Conservation (phyloP, 257 asterid genomes). For the Scutellaria minor region DNA sequence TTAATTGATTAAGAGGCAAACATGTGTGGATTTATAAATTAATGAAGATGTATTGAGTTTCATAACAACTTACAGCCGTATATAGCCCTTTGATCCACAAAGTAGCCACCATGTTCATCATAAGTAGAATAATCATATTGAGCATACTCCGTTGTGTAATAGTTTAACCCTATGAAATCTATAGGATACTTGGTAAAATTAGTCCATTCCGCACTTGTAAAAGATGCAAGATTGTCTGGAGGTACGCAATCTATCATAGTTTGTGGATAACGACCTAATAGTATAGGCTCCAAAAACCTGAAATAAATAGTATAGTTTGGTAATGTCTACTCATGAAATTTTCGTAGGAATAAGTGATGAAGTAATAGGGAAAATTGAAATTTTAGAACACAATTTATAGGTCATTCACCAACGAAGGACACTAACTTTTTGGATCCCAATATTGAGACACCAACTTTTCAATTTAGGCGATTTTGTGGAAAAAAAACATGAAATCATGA, state of each 20-base stretch:
- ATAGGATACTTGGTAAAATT: conserved; percentile 13
- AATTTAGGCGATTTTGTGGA: too few species aligned
- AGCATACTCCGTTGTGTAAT: conserved; percentile 36
- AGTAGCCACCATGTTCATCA: conserved; percentile 22
- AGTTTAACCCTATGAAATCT: conserved; percentile 43
- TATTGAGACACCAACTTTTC: too few species aligned
- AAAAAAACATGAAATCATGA: too few species aligned
- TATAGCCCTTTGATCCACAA: conserved; percentile 1
- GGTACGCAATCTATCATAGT: conserved; percentile 30
- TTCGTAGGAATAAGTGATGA: too few species aligned
- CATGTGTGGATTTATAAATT: too few species aligned
- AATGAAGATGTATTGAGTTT: too few species aligned
- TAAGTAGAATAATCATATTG: neutral
- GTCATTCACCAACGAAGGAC: too few species aligned
- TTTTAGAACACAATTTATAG: too few species aligned
- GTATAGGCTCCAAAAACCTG: conserved; percentile 38
- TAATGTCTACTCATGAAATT: too few species aligned
- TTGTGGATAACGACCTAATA: conserved; percentile 35
- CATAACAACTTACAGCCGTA: neutral
- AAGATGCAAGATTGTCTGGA: conserved; percentile 18
- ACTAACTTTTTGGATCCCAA: too few species aligned
- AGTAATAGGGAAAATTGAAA: too few species aligned
- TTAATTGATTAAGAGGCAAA: too few species aligned
- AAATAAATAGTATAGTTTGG: neutral
- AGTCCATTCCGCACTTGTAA: neutral